Evolutionary conservation across 345 rosid genomes (phyloP), one percentile per base, ranked within the genome.

Genomic region (Murraya koenigii): DNA sequence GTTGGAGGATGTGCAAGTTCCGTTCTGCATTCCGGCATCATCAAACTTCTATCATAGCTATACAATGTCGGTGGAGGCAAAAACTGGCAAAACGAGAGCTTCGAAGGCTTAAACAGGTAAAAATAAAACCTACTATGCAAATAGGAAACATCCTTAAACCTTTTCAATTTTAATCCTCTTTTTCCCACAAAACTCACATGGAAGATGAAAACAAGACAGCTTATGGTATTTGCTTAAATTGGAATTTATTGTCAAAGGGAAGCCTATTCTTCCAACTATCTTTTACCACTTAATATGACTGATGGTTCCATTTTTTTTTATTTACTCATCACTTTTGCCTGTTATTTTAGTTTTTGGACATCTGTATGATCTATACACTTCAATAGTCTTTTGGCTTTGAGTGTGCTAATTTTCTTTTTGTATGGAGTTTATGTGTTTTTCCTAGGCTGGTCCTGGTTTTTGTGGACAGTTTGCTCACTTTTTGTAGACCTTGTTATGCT

Each of bases 1-100:
- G 83, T 77, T 96, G 97, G 99, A 89, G 93, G 85, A 81, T 88
- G 86, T 80, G 66, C 88, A 90, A 88, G 85, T 88, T 89, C 85
- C 94, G 87, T 69, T 79, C 85, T 71, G 97, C 92, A 71, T 81
- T 90, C 71, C 89, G 80, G 66, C 85, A 77, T 77, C 85, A 71
- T 83, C 93, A 85, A 78, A 83, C 87, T 79, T 91, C 86, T 78
- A 88, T 96, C 72, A 87, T 89, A 77, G 92, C 95, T 68, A 80
- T 96, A 80, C 98, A 96, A 81, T 91, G 99, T 80, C 89, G 77
- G 39, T 96, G 98, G 98, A 93, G 93, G 84, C 88, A 85, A 85
- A 96, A 91, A 79, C 85, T 90, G 81, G 98, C 99, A 41, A 94
- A 86, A 87, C 82, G 97, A 88, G 95, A 89, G 76, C 80, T 94